Conservation (phyloP, 2,329 filamentous ascomycete genomes). For the Cercospora zeae-maydis region DNA sequence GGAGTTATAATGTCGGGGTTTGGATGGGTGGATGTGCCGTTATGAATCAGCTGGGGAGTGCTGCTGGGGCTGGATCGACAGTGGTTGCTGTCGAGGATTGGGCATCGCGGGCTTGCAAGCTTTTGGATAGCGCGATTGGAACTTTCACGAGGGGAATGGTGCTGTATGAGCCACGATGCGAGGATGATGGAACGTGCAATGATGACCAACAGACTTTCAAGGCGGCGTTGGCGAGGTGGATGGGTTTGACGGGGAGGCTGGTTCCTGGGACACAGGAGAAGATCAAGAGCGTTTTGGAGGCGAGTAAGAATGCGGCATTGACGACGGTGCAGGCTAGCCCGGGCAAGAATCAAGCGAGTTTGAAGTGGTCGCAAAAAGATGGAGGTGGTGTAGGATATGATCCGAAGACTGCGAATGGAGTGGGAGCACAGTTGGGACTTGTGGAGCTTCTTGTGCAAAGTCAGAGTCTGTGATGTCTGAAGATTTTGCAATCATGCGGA, state of each 20-base stretch:
- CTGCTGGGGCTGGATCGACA: background rate
- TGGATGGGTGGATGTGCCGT: constrained; percentile 48
- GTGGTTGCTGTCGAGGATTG: background rate
- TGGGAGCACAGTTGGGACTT: background rate
- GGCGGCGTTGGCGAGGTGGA: constrained; percentile 47
- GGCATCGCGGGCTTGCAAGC: background rate
- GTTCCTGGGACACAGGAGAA: constrained; percentile 5
- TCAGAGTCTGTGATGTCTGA: background rate
- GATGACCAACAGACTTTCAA: constrained; percentile 44
- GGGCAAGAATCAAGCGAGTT: background rate
- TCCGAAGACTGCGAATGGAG: background rate
- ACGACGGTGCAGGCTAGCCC: constrained; percentile 5
- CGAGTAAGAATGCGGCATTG: constrained; percentile 50
- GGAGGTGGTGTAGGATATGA: background rate
- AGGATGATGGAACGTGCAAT: constrained; percentile 41
- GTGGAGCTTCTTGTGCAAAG: constrained; percentile 5
- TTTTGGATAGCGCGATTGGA: constrained; percentile 22
- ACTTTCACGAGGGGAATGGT: constrained; percentile 31
- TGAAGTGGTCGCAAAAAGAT: background rate
- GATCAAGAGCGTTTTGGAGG: constrained; percentile 21
- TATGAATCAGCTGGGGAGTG: constrained; percentile 34
- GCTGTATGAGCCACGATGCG: constrained; percentile 48
- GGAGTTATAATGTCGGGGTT: constrained; percentile 47
- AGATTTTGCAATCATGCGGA: background rate
- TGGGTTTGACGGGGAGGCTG: constrained; percentile 39